A percentile compares a stretch with the other conserved stretches of the same genome.
These are phyloP conservation scores for Ajuga chamaepitys DNA, from an alignment of 257 asterid species.

Conservation along the genomic window DNA sequence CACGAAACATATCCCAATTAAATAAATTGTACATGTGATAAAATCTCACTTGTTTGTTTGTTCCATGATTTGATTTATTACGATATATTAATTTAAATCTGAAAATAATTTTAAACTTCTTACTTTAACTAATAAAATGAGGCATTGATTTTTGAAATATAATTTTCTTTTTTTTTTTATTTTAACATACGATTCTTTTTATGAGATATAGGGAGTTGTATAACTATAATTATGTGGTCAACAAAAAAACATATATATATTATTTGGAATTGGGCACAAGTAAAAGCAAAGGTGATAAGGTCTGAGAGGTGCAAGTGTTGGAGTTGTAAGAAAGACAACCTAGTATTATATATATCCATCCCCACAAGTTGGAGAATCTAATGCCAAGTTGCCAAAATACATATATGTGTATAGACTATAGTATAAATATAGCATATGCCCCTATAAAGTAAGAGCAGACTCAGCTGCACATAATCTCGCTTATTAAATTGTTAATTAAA, in stretches of 20 bases:
- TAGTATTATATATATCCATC: constrained; percentile 14
- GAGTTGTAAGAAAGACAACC: constrained; percentile 12
- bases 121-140: too few relatives aligned
- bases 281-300: not conserved
- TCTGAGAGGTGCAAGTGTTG: not conserved
- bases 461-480: constrained; percentile 2
- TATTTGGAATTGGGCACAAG: not conserved
- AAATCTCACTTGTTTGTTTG: too few relatives aligned
- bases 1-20: too few relatives aligned
- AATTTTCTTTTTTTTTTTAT: too few relatives aligned
- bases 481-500: constrained; percentile 1
- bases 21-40: too few relatives aligned
- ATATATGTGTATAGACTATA: not conserved
- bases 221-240: too few relatives aligned
- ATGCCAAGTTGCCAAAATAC: not conserved
- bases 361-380: constrained; percentile 21
- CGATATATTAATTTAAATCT: too few relatives aligned
- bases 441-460: constrained; percentile 8
- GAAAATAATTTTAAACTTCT: too few relatives aligned
- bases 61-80: too few relatives aligned
- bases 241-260: not conserved
- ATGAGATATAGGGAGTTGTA: too few relatives aligned
- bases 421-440: constrained; percentile 14
- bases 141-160: too few relatives aligned
- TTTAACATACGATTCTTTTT: too few relatives aligned